A percentile compares a stretch with the other conserved stretches of the same genome.
Evolutionary conservation across 192 early-diverging fungal species (phyloP).

Genomic region (Phlyctochytrium planicorne): DNA sequence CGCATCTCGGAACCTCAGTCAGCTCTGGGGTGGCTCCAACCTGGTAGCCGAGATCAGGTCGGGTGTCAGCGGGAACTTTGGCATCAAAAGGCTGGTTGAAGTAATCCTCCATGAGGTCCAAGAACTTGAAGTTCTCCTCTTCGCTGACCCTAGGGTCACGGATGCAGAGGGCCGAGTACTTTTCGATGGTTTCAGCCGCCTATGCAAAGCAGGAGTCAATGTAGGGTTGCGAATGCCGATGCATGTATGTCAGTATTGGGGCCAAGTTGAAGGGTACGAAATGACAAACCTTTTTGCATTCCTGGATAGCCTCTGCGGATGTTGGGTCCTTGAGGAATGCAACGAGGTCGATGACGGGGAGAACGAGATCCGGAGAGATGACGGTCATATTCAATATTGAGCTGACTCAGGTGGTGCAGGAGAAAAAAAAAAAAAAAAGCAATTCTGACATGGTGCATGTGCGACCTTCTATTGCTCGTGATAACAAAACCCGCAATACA

Average conservation of each 20-base stretch:
- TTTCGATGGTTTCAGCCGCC: conserved; percentile 61
- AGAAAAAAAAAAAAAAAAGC: no score
- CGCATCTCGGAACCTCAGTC: conserved; percentile 67
- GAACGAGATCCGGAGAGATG: conserved; percentile 8
- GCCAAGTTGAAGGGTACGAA: not conserved
- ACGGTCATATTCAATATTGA: no score
- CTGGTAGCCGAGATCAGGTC: conserved; percentile 56
- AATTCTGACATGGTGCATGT: no score
- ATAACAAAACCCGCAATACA: no score
- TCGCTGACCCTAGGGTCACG: conserved; percentile 68
- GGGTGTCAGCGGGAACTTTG: conserved; percentile 63
- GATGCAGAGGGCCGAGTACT: conserved; percentile 63
- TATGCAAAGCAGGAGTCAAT: conserved; percentile 16
- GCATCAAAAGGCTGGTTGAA: conserved; percentile 59
- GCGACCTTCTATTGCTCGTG: no score
- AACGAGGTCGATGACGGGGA: conserved; percentile 58
- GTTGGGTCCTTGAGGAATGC: conserved; percentile 55
- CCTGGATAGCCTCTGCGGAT: conserved; percentile 49
- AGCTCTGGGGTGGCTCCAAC: conserved; percentile 65
- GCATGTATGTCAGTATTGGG: no score
- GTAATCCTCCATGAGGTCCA: conserved; percentile 71
- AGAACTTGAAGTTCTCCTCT: conserved; percentile 43
- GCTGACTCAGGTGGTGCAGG: no score
- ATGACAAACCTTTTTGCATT: conserved; percentile 48
- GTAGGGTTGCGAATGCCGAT: conserved; percentile 4